Base-by-base conservation (phyloP, 2,329 filamentous ascomycete genomes). In the Fusarium domesticum region DNA sequence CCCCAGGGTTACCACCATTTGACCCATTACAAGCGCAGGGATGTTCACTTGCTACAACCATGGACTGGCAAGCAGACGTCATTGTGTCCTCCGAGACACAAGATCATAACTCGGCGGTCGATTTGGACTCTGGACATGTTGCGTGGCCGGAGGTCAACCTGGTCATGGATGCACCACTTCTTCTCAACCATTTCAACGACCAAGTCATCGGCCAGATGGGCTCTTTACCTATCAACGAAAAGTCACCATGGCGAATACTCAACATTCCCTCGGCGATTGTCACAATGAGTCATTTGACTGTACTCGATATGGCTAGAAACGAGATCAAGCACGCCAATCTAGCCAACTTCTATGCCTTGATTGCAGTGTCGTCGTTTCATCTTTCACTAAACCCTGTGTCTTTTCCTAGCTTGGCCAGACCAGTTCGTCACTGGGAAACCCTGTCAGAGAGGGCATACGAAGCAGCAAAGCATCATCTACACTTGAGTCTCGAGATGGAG, bases 201-300 rank as follows among this genome's bases (percentile, higher is more conserved):
- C 48, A 57, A 2, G 54, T 57, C 16, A 57, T 57, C 11, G 50
- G 39, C 7, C 53, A 57, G 5, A 57, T 57, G 54, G 54, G 54
- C 1, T 57, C 54, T 8, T 31, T 57, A 0, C 54, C 54, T 1
- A 57, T 57, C 6, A 56, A 55, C 8, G 53, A 57, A 16, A 57
- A 57, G 4, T 57, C 54, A 2, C 51, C 54, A 1, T 57, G 54
- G 54, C 52, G 35, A 4, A 57, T 49, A 2, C 39, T 57, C 0
- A 51, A 57, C 4, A 50, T 55, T n/a, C 54, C 54, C 0, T 56
- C 51, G 0, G 53, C 54, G 1, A 39, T 55, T 15, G 54, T 57
- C 51, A 57, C 54, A 0, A 10, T 57, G 3, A 57, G 53, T 12
- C 53, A 57, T 8, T 32, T 57, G 18, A 57, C 54, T 0, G 51